Percentiles rank a stretch among this genome's conserved stretches.
Evolutionary conservation across 192 early-diverging fungal species (phyloP).

Genomic region (Neocallimastix lanati): DNA sequence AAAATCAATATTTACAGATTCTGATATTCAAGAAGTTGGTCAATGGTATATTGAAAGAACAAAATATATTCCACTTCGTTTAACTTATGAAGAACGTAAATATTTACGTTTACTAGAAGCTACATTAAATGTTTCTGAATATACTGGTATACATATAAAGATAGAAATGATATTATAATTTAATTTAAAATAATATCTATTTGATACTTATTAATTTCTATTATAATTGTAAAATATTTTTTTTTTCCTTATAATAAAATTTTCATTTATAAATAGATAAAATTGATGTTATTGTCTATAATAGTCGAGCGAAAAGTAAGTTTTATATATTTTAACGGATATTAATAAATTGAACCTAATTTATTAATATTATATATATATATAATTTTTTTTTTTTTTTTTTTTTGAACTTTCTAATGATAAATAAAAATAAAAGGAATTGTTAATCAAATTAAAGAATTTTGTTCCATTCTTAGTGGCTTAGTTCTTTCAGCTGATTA

Average conservation of each 20-base stretch:
- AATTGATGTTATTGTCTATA: conserved; percentile 40
- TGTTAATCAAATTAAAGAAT: conserved; percentile 83
- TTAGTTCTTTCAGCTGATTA: conserved; percentile 67
- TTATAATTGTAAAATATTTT: too few relatives aligned
- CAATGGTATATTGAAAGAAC: conserved; percentile 63
- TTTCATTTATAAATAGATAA: conserved; percentile 24
- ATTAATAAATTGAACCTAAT: too few relatives aligned
- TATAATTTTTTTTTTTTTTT: too few relatives aligned
- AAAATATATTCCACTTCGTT: conserved; percentile 86
- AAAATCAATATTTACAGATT: background rate
- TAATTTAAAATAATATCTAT: background rate
- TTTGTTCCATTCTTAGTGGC: conserved; percentile 87
- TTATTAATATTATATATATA: too few relatives aligned
- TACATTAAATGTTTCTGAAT: conserved; percentile 76
- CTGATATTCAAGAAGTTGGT: background rate
- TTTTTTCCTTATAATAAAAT: too few relatives aligned
- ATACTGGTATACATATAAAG: conserved; percentile 25
- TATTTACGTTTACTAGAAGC: conserved; percentile 84
- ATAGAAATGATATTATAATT: conserved; percentile 54
- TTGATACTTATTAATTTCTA: too few relatives aligned
- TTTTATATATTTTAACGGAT: too few relatives aligned
- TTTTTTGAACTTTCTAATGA: too few relatives aligned
- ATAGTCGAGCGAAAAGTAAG: background rate
- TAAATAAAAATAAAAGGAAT: conserved; percentile 78
- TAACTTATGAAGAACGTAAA: conserved; percentile 80